Conservation (phyloP, 2,329 filamentous ascomycete species). For the Talaromyces sp. region DNA sequence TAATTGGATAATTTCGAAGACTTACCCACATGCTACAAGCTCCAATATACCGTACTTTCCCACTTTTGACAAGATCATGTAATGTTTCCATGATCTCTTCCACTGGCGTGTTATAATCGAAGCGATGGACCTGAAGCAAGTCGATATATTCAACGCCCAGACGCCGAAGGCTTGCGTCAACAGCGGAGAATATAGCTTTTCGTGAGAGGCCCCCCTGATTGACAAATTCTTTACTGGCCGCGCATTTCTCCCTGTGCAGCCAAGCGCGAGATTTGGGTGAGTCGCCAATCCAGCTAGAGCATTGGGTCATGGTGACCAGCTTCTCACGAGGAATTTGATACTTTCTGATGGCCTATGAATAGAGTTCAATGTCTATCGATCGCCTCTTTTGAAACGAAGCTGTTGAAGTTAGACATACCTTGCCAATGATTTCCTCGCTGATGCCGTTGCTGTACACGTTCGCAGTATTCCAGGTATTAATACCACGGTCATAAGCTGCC, state of each 20-base stretch:
- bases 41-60: conserved; percentile 40
- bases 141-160: conserved; percentile 51
- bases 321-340: not conserved
- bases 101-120: conserved; percentile 45
- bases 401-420: not conserved
- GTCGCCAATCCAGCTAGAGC: not conserved
- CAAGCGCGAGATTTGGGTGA: not conserved
- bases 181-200: conserved; percentile 61
- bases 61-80: conserved; percentile 41
- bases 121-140: conserved; percentile 51
- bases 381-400: not conserved
- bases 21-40: conserved; percentile 28
- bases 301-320: not conserved
- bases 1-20: too few relatives aligned
- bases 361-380: not conserved
- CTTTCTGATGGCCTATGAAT: not conserved
- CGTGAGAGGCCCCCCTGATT: conserved; percentile 52
- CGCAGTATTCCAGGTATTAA: conserved; percentile 40
- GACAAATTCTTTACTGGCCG: conserved; percentile 16
- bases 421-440: not conserved
- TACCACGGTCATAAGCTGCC: conserved; percentile 32
- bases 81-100: conserved; percentile 52
- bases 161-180: conserved; percentile 51
- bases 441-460: not conserved
- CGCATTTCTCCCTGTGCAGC: not conserved